Base-by-base conservation (phyloP, 371 early-diverging fungal genomes). In the Mucor piriformis region DNA sequence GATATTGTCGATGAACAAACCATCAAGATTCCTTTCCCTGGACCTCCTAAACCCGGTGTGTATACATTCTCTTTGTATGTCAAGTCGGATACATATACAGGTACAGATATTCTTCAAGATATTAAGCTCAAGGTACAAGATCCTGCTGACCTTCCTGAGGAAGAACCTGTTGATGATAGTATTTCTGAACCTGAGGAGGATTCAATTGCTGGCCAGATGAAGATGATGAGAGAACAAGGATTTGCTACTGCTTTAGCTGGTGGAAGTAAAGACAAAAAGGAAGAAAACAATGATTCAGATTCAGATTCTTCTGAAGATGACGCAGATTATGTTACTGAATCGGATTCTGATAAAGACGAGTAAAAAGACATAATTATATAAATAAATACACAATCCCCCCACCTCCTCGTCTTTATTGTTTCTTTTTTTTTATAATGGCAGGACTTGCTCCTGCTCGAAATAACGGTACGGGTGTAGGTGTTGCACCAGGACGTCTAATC, bases 111-210 rank as follows among this genome's bases (percentile, higher is more conserved):
- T 42, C 62, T 81, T 33, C 76, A 89, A 63, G 91, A 92, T 44
- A 75, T 93, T 62, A 82, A 85, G 54, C 80, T 96, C 76, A 75
- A 73, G 16, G 87, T 92, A 10, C 80, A 88, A 38, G 90, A 92
- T 54, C 82, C 83, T 13, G 64, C 88, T 6, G 82, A 83, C 40
- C 80, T 91, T 47, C 91, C 94, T 24, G 82, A 84, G 13, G 84
- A 87, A 54, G 79, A 83, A 0, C 91, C 91, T 43, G 74, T 89
- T 1, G 95, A 95, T 47, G 97, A 96, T 62, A 92, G 92, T 54
- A 97, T 97, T 59, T 94, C 95, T 16, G 98, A 97, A 61, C 96
- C 97, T 33, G 98, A 95, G 54, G 95, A 95, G 55, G 95, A 95
- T 71, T 91, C 93, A 29, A 85, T 97, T 68, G 97, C 96, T 27